Evolutionary conservation across 768 basidiomycete genomes (phyloP).

Genomic region (Cystofilobasidium macerans): DNA sequence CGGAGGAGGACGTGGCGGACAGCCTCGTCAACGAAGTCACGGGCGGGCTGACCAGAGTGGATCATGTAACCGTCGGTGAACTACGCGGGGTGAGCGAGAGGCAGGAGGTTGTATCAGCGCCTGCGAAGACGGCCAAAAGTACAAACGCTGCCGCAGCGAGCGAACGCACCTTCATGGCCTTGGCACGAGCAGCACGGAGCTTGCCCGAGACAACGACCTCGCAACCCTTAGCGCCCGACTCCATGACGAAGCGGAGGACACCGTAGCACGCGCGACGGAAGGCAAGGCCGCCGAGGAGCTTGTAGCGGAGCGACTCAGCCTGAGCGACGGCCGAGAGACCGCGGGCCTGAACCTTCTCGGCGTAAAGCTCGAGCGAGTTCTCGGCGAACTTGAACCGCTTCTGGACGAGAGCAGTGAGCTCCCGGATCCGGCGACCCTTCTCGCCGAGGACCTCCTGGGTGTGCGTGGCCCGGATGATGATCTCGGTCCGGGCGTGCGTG

Average conservation of each 20-base stretch:
- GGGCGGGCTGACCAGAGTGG: slow-evolving; percentile 85
- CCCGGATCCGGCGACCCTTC: slow-evolving; percentile 98
- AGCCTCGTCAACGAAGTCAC: slow-evolving; percentile 94
- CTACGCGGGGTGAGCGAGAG: slow-evolving; percentile 23
- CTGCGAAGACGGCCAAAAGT: not conserved
- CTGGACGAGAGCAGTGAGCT: slow-evolving; percentile 94
- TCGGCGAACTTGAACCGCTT: slow-evolving; percentile 99
- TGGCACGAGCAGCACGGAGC: slow-evolving; percentile 98
- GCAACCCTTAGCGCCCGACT: slow-evolving; percentile 98
- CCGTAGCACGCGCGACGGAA: slow-evolving; percentile 98
- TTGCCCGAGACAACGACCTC: slow-evolving; percentile 99
- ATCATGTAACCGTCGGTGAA: slow-evolving; percentile 93
- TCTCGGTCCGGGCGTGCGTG: slow-evolving; percentile 98
- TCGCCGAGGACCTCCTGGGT: slow-evolving; percentile 92
- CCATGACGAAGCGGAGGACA: slow-evolving; percentile 99
- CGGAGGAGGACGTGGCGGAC: slow-evolving; percentile 95
- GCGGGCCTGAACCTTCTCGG: slow-evolving; percentile 97
- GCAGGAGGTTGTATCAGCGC: no score
- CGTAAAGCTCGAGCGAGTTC: slow-evolving; percentile 95
- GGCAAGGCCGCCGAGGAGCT: slow-evolving; percentile 97
- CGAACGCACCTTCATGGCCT: slow-evolving; percentile 79
- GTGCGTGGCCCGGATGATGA: slow-evolving; percentile 99
- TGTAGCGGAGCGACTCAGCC: slow-evolving; percentile 96
- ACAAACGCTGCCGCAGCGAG: not conserved
- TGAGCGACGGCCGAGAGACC: slow-evolving; percentile 97